These are phyloP conservation scores for Adansonia madagascariensis DNA, from an alignment of 441 rosid genomes.

Conservation along the genomic window DNA sequence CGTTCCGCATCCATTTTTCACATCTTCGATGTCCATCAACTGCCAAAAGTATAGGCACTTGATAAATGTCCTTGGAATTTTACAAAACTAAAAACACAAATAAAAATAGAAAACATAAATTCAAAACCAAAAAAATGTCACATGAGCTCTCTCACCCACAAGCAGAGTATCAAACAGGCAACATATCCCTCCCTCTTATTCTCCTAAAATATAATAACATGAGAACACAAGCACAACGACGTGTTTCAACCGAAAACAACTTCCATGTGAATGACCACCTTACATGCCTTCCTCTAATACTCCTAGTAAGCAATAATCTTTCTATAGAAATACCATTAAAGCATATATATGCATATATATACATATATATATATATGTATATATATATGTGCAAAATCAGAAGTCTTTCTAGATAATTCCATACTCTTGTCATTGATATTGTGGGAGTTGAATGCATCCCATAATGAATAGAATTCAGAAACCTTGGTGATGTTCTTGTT, in stretches of 20 bases:
- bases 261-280: not conserved
- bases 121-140: not conserved
- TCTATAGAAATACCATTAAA: not conserved
- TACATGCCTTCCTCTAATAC: not conserved
- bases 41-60: constrained; percentile 39
- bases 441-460: not conserved
- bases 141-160: not conserved
- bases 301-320: not conserved
- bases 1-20: constrained; percentile 90
- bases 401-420: constrained; percentile 1
- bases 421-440: not conserved
- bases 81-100: not conserved
- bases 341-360: not conserved
- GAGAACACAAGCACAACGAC: not conserved
- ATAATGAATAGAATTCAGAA: not conserved
- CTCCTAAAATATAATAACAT: not conserved
- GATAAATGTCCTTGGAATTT: not conserved
- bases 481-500: not conserved
- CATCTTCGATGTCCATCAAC: constrained; percentile 85
- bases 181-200: not conserved
- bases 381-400: no score
- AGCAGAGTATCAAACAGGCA: not conserved
- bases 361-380: no score
- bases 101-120: constrained; percentile 5
- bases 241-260: constrained; percentile 1